phyloP scores from a whole-genome alignment of 805 yeast species.

The Monosporozyma yasuniensis region DNA sequence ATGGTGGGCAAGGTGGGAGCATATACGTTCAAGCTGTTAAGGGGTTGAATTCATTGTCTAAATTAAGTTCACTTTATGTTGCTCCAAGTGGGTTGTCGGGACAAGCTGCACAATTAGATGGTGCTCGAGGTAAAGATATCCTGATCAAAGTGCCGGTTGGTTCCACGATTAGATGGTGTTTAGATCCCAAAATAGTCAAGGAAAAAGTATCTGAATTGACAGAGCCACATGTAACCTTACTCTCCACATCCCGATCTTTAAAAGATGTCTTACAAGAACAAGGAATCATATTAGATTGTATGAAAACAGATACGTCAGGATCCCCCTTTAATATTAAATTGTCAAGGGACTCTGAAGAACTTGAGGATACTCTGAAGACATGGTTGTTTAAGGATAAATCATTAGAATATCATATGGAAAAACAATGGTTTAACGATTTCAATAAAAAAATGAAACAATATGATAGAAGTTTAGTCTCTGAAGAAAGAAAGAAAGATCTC shows the following conservation, averaged over 20 bases:
- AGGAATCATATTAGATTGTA: conserved; percentile 28
- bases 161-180: conserved; percentile 77
- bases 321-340: conserved; percentile 40
- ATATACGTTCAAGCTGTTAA: conserved; percentile 75
- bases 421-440: conserved; percentile 58
- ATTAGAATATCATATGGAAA: conserved; percentile 56
- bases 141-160: conserved; percentile 87
- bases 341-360: conserved; percentile 47
- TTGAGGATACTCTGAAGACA: conserved; percentile 51
- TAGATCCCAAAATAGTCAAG: conserved; percentile 50
- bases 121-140: conserved; percentile 73
- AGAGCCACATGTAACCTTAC: conserved; percentile 7
- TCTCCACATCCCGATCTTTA: conserved; percentile 10
- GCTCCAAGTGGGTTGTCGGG: conserved; percentile 74
- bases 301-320: conserved; percentile 12
- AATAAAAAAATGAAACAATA: conserved; percentile 54
- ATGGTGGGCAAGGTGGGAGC: conserved; percentile 91
- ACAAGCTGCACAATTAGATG: conserved; percentile 69
- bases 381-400: conserved; percentile 82
- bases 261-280: conserved; percentile 18
- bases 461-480: conserved; percentile 48
- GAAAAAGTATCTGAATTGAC: conserved; percentile 15
- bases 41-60: conserved; percentile 63
- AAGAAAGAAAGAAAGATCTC: conserved; percentile 54
- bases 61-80: conserved; percentile 52